Evolutionary conservation across 2,329 filamentous ascomycete species (phyloP), one percentile per base, ranked within the genome.

Genomic region (Fonsecaea pedrosoi): DNA sequence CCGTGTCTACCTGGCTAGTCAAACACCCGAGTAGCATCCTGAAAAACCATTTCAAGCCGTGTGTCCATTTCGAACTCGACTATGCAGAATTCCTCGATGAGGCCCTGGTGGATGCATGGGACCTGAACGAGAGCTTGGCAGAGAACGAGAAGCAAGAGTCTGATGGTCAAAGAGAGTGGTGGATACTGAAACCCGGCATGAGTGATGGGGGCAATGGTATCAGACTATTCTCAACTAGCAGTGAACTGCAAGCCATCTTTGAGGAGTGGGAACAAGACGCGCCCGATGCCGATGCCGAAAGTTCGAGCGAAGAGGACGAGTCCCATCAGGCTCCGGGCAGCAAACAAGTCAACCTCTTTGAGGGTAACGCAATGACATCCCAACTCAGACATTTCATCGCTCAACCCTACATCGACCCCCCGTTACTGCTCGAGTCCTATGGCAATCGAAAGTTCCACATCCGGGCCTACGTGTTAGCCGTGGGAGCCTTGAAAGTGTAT

Each of bases 181-280:
- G 95, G 95, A 98, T 99, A 71, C 79, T 99, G 67, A 99, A 99
- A 80, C 94, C 95, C 0, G 91, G 94, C 8, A 98, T 99, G 95
- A 97, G 92, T 77, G 95, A 99, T 76, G 87, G 94, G 30, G 95
- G 94, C 0, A 94, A 97, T 77, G 95, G 95, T 0, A 97, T 99
- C 65, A 83, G 92, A 45, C 82, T 99, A 0, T 99, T 99, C 78
- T 91, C 88, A 73, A 92, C 88, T 2, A 91, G 95, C 82, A 88
- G 90, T 64, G 89, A 96, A 75, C 81, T 99, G n/a, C 90, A 90
- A 68, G 84, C 77, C 13, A 95, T 99, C 62, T 99, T 98, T 75
- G 92, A 97, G 72, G 89, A 87, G 64, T 99, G 95, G 93, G 94
- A 97, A 76, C 87, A 83, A 15, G 87, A 87, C 3, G 77, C 82